Evolutionary conservation across 2,329 filamentous ascomycete genomes (phyloP), one percentile per base, ranked within the genome.

Genomic region (Fonsecaea pugnacius): DNA sequence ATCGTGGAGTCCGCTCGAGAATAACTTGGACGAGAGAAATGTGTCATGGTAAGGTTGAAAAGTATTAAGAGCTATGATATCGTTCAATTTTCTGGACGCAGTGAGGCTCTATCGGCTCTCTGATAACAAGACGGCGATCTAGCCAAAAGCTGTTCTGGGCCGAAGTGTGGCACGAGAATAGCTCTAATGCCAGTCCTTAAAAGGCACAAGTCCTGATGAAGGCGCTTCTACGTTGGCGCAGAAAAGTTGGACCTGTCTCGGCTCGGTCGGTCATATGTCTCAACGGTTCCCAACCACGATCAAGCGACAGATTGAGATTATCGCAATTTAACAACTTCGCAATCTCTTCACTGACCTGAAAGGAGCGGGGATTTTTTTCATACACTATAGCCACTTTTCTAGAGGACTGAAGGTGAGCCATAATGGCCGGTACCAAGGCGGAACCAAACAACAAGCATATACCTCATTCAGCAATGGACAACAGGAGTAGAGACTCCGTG

Each of bases 21-120:
- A 48, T 67, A 59, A 16, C 55, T 59, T 33, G 61, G 53, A 56
- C 46, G 53, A 24, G 58, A 55, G 27, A 54, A 60, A 24, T 63
- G 60, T 54, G 60, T 50, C 60, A 66, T 63, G 16, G 27, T 60
- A 14, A 38, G 24, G 43, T 10, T 3, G 18, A 32, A n/a, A 21
- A 58, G 12, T 18, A 8, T 14, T 21, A 16, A 9, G 21, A 5
- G 21, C 14, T 8, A 1, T 12, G 6, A 32, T 30, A 18, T 18
- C n/a, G 43, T 27, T 43, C n/a, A 30, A 48, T 33, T 24, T 18
- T 32, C 14, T 30, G n/a, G n/a, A 18, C 10, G 21, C 16, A n/a
- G 21, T 12, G 27, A 58, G 40, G 43, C 21, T 48, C 16, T 16
- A n/a, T 4, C 12, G n/a, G 18, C n/a, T 32, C n/a, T 58, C 30